Evolutionary conservation across 2,329 filamentous ascomycete genomes (phyloP), one percentile per base, ranked within the genome.

Genomic region (Cladophialophora chaetospira): DNA sequence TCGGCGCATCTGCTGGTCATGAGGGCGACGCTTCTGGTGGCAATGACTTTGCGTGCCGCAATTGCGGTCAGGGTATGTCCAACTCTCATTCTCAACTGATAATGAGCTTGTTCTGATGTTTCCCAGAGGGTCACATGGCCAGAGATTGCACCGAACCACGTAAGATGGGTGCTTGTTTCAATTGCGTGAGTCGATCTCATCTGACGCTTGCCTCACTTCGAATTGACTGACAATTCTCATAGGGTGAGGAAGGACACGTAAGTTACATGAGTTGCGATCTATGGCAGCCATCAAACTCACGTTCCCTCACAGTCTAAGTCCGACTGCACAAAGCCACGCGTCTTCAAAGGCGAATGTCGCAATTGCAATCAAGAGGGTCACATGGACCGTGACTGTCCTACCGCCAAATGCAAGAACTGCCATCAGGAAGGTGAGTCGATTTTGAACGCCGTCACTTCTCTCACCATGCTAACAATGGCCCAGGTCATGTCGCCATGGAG

Each of bases 351-450:
- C 10, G 66, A 70, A 33, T 80, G 77, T 64, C 73, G 72, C 42
- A 67, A 73, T 50, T 80, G 78, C 61, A 66, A 71, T n/a, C 63
- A 77, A 61, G 70, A 78, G 47, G 64, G 77, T 2, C 78, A 80
- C 54, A 71, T 71, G 28, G 73, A 74, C 42, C 60, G 67, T 11
- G 70, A 75, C 23, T 80, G 78, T 53, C 77, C 77, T 1, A 70
- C 76, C 19, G 70, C 73, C 45, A 67, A 75, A 21, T 80, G 77
- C 69, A 75, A 72, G 59, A 79, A 79, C 56, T 80, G 77, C 67
- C 69, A 71, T 52, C 58, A 65, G 45, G 75, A 79, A 71, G 77
- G 76, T 75, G 64, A 48, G 63, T 53, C 40, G 36, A 40, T 19
- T 23, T n/a, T n/a, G n/a, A n/a, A n/a, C n/a, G n/a, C 21, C 19